Evolutionary conservation across 306 rosid species (phyloP).

Genomic region (Cicer judaicum): DNA sequence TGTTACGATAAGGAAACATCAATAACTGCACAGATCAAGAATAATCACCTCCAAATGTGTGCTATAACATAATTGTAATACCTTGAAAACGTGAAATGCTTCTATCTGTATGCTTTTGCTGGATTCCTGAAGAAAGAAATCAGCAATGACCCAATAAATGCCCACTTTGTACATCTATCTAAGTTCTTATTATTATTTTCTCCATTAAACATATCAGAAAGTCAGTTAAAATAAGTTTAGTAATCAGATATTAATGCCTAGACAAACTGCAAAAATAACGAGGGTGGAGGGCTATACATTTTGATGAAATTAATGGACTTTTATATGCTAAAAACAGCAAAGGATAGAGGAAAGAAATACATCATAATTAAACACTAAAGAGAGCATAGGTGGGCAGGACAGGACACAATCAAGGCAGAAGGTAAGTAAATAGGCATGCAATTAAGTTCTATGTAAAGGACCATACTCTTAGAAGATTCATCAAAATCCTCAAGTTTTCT

Average conservation of each 20-base stretch:
- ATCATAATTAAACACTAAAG: not conserved
- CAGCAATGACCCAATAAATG: slow-evolving; percentile 19
- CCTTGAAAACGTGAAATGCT: slow-evolving; percentile 98
- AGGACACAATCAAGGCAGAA: slow-evolving; percentile 34
- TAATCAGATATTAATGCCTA: slow-evolving; percentile 28
- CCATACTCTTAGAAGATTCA: slow-evolving; percentile 95
- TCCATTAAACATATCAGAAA: slow-evolving; percentile 14
- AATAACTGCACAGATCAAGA: too few relatives aligned
- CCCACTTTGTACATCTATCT: slow-evolving; percentile 5
- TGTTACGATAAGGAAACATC: slow-evolving; percentile 41
- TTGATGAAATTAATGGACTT: slow-evolving; percentile 28
- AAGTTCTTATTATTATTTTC: slow-evolving; percentile 16
- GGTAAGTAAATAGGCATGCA: slow-evolving; percentile 3
- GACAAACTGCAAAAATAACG: slow-evolving; percentile 22
- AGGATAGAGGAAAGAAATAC: slow-evolving; percentile 3
- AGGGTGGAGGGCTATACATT: not conserved
- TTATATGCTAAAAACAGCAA: slow-evolving; percentile 10
- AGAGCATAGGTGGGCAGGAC: not conserved
- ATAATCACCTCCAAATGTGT: too few relatives aligned
- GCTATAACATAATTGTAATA: slow-evolving; percentile 33
- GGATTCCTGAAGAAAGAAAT: slow-evolving; percentile 70
- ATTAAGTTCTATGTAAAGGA: slow-evolving; percentile 36
- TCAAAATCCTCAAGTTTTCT: slow-evolving; percentile 93
- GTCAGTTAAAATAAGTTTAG: slow-evolving; percentile 3
- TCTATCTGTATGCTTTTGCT: slow-evolving; percentile 98